phyloP scores from a whole-genome alignment of 768 basidiomycete species.

The Tulasnella sp. region DNA sequence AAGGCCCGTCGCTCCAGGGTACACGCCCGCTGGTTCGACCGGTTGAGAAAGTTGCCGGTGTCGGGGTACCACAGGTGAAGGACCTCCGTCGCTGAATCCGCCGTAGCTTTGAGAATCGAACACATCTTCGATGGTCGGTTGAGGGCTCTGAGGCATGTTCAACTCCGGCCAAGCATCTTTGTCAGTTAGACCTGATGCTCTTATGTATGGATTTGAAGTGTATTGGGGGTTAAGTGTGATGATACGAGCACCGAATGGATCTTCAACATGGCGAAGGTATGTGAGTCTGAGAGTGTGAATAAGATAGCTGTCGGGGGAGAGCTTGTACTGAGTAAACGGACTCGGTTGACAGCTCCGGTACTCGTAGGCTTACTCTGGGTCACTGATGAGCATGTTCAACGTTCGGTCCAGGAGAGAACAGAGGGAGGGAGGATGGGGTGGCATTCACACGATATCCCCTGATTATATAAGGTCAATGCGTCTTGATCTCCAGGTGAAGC shows the following conservation, averaged over 20 bases:
- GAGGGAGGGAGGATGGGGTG: not conserved
- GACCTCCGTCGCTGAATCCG: slow-evolving; percentile 38
- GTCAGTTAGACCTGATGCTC: slow-evolving; percentile 75
- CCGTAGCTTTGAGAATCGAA: not conserved
- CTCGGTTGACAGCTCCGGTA: not conserved
- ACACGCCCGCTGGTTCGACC: not conserved
- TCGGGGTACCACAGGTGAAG: slow-evolving; percentile 32
- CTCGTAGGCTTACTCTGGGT: slow-evolving; percentile 21
- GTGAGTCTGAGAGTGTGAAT: slow-evolving; percentile 81
- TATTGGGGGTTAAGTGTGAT: slow-evolving; percentile 76
- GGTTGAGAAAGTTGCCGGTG: not conserved
- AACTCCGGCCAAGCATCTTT: slow-evolving; percentile 82
- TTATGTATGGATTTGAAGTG: slow-evolving; percentile 76
- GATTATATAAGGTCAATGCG: slow-evolving; percentile 11
- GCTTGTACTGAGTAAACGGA: not conserved
- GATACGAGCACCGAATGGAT: slow-evolving; percentile 76
- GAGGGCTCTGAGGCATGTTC: slow-evolving; percentile 61
- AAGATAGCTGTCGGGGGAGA: slow-evolving; percentile 48
- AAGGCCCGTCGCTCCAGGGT: slow-evolving; percentile 48
- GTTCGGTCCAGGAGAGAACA: not conserved
- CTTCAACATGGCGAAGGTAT: slow-evolving; percentile 84
- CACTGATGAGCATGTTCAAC: slow-evolving; percentile 24
- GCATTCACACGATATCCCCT: not conserved
- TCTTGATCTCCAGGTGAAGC: too few relatives aligned
- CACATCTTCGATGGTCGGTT: slow-evolving; percentile 45